Base-by-base conservation (phyloP, 106 monocot genomes). In the Dendrobium catenatum region DNA sequence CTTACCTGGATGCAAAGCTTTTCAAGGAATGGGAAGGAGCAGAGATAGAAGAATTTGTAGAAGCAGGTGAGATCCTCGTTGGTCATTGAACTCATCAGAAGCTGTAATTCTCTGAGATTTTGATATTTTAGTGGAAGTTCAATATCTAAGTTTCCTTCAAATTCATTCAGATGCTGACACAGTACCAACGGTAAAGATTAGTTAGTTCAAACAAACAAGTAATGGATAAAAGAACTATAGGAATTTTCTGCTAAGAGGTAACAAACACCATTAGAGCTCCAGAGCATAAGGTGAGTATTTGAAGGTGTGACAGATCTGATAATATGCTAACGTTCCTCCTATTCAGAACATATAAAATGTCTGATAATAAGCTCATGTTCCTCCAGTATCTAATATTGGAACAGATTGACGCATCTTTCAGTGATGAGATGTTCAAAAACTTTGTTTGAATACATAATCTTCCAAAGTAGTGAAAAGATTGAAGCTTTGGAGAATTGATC, bases 1-100 rank as follows among this genome's bases (percentile, higher is more conserved):
- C 77, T 42, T 72, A 88, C 90, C 26, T 84, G 72, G 47, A 88
- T 84, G 74, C 84, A 88, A 40, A 88, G 82, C 29, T 86, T 88
- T 42, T 88, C 86, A 15, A 90, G 11, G 46, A 81, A 78, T 27
- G 90, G 88, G 49, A 61, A 81, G 2, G 76, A 79, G 40, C 88
- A 86, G 8, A 80, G 51, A 26, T 49, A 31, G 31, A 90, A 80
- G 75, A 86, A 84, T 11, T 17, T 19, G 29, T 73, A 84, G 55
- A 88, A 66, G 80, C 27, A 79, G 22, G 33, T 29, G 33, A 90
- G 79, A 73, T 88, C 40, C 17, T 84, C 78, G 33, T 76, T 70
- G 6, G 49, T 66, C 77, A 82, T 75, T 2, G 73, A 75, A 46
- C 43, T 58, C 72, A 88, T 46, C 0, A 86, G 49, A n/a, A 88